Percentiles rank a stretch among this genome's conserved stretches.
phyloP scores from a whole-genome alignment of 768 basidiomycete genomes.

The Steccherinum ochraceum region DNA sequence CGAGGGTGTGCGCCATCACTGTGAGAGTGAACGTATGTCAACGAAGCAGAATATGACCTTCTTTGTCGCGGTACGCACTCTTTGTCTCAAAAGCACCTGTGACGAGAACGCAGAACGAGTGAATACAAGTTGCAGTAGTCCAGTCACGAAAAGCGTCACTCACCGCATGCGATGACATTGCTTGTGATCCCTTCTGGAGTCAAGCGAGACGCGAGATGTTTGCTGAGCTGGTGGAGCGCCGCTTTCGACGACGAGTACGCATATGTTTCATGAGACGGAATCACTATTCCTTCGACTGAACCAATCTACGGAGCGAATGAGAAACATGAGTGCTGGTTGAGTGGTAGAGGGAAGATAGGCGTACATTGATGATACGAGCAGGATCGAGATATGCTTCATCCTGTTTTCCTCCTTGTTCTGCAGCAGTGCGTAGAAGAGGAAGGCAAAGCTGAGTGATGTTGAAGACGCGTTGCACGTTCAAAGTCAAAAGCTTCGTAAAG shows the following conservation, averaged over 20 bases:
- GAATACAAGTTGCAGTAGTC: too few relatives aligned
- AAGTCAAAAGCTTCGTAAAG: slow-evolving; percentile 53
- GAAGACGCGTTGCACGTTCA: slow-evolving; percentile 61
- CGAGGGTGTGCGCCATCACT: slow-evolving; percentile 54
- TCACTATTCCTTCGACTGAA: slow-evolving; percentile 49
- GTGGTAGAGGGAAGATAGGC: slow-evolving; percentile 8
- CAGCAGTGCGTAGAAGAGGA: slow-evolving; percentile 47
- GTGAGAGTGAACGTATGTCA: neutral
- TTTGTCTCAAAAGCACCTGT: slow-evolving; percentile 27
- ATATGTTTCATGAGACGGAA: slow-evolving; percentile 55
- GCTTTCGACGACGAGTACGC: slow-evolving; percentile 65
- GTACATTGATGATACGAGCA: slow-evolving; percentile 55
- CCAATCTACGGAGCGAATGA: slow-evolving; percentile 39
- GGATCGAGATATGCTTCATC: slow-evolving; percentile 36
- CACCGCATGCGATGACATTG: slow-evolving; percentile 59
- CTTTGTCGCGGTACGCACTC: slow-evolving; percentile 15
- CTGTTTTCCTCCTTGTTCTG: slow-evolving; percentile 31
- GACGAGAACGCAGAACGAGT: too few relatives aligned
- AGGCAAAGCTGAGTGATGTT: slow-evolving; percentile 55
- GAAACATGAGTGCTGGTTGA: neutral
- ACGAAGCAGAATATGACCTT: neutral
- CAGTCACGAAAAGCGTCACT: slow-evolving; percentile 9
- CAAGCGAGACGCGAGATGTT: slow-evolving; percentile 49
- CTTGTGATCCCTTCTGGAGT: slow-evolving; percentile 52
- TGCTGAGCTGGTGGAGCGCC: slow-evolving; percentile 51